phyloP scores from a whole-genome alignment of 768 basidiomycete genomes.

The Hemileccinum rubropunctum region DNA sequence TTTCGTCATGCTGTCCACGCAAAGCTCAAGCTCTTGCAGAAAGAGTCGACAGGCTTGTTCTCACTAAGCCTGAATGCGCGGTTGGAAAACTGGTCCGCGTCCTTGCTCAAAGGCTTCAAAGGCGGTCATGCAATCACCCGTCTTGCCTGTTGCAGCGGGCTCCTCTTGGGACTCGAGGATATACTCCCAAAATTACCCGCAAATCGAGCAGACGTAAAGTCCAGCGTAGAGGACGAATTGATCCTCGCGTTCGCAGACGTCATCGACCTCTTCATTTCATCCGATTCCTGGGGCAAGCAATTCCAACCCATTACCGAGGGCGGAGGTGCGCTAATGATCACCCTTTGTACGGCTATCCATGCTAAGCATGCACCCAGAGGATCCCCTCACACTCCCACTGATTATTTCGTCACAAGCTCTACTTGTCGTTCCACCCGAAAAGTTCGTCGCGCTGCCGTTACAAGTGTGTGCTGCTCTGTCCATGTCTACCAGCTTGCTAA shows the following conservation, averaged over 20 bases:
- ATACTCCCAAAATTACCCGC: slow-evolving; percentile 32
- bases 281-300: slow-evolving; percentile 62
- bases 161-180: slow-evolving; percentile 65
- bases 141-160: slow-evolving; percentile 60
- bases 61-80: slow-evolving; percentile 37
- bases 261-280: slow-evolving; percentile 53
- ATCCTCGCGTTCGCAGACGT: slow-evolving; percentile 72
- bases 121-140: slow-evolving; percentile 64
- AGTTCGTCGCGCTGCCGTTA: slow-evolving; percentile 61
- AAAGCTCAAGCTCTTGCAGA: slow-evolving; percentile 23
- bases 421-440: slow-evolving; percentile 49
- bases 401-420: slow-evolving; percentile 62
- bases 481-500: slow-evolving; percentile 16
- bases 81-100: slow-evolving; percentile 49
- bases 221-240: slow-evolving; percentile 58
- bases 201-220: slow-evolving; percentile 33
- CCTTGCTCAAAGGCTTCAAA: slow-evolving; percentile 55
- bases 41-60: slow-evolving; percentile 31
- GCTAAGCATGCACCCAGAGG: slow-evolving; percentile 31
- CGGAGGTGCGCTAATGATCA: slow-evolving; percentile 30
- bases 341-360: background rate
- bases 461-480: slow-evolving; percentile 34
- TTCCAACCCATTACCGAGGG: slow-evolving; percentile 55
- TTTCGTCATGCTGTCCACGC: slow-evolving; percentile 33
- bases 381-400: slow-evolving; percentile 43